These are phyloP conservation scores for Penstemon barbatus DNA, from an alignment of 257 asterid genomes.

Conservation along the genomic window DNA sequence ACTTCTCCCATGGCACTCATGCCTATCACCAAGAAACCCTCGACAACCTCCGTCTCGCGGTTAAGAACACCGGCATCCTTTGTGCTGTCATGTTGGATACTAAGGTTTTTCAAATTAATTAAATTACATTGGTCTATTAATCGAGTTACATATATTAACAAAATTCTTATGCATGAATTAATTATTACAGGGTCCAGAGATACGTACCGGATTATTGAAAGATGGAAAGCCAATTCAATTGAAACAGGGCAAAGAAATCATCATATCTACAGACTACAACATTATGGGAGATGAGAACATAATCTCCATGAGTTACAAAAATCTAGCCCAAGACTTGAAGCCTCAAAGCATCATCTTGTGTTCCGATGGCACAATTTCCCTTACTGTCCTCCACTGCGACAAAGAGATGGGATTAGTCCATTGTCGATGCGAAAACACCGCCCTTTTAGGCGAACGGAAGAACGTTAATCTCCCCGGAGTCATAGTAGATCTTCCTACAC, in stretches of 20 bases:
- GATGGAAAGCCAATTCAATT: conserved; percentile 76
- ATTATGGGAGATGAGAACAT: conserved; percentile 63
- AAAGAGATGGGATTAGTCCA: conserved; percentile 36
- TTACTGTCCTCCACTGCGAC: conserved; percentile 60
- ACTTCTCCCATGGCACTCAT: conserved; percentile 87
- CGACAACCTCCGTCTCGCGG: conserved; percentile 61
- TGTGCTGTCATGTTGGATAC: conserved; percentile 92
- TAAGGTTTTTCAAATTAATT: conserved; percentile 42
- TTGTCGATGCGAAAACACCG: conserved; percentile 74
- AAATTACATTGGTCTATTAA: no score
- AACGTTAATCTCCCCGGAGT: conserved; percentile 85
- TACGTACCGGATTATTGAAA: conserved; percentile 77
- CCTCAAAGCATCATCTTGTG: conserved; percentile 74
- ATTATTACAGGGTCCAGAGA: conserved; percentile 74
- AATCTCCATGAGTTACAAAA: conserved; percentile 81
- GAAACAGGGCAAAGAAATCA: conserved; percentile 70
- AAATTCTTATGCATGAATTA: background rate
- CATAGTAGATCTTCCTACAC: conserved; percentile 86
- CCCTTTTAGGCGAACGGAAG: conserved; percentile 80
- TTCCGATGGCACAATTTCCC: conserved; percentile 79
- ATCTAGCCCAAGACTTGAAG: conserved; percentile 65
- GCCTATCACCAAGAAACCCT: conserved; percentile 82
- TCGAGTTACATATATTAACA: no score
- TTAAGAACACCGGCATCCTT: conserved; percentile 68
- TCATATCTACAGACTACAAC: conserved; percentile 69